phyloP scores from a whole-genome alignment of 2,329 filamentous ascomycete species.

The Clathrospora elynae region DNA sequence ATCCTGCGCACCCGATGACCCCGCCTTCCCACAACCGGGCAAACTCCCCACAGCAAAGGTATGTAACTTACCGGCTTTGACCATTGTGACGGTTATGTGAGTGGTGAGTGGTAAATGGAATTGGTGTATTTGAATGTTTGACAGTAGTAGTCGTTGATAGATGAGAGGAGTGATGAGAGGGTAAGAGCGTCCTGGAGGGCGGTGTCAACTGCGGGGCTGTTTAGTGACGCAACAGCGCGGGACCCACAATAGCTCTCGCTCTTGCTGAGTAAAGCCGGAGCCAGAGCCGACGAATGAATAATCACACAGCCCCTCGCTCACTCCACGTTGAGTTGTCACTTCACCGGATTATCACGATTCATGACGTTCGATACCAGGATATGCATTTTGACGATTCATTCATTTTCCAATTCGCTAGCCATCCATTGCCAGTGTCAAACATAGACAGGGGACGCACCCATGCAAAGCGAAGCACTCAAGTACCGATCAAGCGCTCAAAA shows the following conservation, averaged over 20 bases:
- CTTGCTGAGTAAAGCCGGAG: constrained; percentile 15
- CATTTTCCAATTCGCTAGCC: constrained; percentile 12
- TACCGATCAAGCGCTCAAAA: too few species aligned
- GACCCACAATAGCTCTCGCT: constrained; percentile 26
- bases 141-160: constrained; percentile 16
- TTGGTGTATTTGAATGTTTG: constrained; percentile 17
- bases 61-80: constrained; percentile 84
- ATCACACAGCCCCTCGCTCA: constrained; percentile 25
- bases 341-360: not conserved
- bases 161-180: constrained; percentile 4
- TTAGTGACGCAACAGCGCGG: constrained; percentile 41
- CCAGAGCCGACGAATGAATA: constrained; percentile 39
- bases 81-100: constrained; percentile 76
- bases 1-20: constrained; percentile 56
- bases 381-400: constrained; percentile 7
- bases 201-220: constrained; percentile 42
- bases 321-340: constrained; percentile 11
- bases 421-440: constrained; percentile 8
- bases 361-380: constrained; percentile 7
- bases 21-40: constrained; percentile 40
- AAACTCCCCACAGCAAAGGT: constrained; percentile 21
- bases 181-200: constrained; percentile 13
- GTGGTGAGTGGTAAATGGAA: constrained; percentile 20
- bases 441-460: constrained; percentile 16
- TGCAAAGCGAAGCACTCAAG: constrained; percentile 7